A percentile compares a stretch with the other conserved stretches of the same genome.
Evolutionary conservation across 352 stramenopile genomes (phyloP).

Genomic region (Blastocystis sp.): DNA sequence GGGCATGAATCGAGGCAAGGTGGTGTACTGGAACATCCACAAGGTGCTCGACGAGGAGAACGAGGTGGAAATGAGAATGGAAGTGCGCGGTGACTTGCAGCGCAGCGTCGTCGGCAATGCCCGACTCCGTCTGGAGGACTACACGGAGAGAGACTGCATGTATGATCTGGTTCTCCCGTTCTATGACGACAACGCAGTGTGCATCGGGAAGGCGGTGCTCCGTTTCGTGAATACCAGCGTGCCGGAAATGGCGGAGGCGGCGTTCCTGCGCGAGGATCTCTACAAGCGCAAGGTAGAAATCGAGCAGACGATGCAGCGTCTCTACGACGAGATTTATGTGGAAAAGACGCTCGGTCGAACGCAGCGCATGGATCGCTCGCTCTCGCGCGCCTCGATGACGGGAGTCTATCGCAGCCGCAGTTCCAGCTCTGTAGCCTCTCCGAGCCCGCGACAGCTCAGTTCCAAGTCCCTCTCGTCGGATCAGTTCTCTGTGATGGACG

Average conservation of each 20-base stretch:
- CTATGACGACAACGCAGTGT: background rate
- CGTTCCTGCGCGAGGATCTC: background rate
- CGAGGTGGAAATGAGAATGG: background rate
- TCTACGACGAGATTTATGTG: constrained; percentile 11
- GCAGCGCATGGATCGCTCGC: background rate
- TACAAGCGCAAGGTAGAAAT: background rate
- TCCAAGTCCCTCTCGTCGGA: background rate
- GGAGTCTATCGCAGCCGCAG: background rate
- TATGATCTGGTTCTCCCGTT: constrained; percentile 49
- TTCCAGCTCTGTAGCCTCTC: background rate
- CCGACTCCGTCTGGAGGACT: background rate
- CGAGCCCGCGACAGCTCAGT: background rate
- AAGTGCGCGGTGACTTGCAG: background rate
- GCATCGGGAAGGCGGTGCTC: background rate
- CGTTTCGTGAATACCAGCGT: constrained; percentile 23
- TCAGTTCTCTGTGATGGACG: constrained; percentile 2
- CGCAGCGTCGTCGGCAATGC: background rate
- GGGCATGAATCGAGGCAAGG: background rate
- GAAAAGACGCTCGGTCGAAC: constrained; percentile 8
- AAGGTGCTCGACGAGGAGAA: background rate
- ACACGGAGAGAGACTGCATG: constrained; percentile 26
- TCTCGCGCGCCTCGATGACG: background rate
- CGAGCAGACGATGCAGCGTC: background rate
- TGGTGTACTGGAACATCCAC: constrained; percentile 16
- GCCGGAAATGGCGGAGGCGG: background rate